Base-by-base conservation (phyloP, 164 flowering plant genomes). In the Aristolochia californica region DNA sequence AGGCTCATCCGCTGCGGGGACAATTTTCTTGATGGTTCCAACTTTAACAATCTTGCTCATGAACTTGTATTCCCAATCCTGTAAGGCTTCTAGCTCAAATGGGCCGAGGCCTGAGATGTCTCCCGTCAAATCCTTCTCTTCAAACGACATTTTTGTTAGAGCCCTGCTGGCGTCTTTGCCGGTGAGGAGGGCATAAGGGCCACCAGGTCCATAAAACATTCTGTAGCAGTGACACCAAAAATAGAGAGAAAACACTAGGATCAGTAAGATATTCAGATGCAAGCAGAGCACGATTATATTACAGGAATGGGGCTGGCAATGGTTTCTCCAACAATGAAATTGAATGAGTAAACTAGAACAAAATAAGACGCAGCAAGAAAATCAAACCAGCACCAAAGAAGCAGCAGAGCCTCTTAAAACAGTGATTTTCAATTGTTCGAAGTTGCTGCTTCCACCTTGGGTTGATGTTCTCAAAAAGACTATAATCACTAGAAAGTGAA, bases 171-270 rank as follows among this genome's bases (percentile, higher is more conserved):
- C 98, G 63, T 93, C 98, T 65, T 84, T 93, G 49, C 97, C 98
- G 0, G 98, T 86, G 61, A 94, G 90, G 58, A 94, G 60, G 13
- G 95, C 96, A 72, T 94, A 94, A 23, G 97, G 97, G 26, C 99
- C 99, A 22, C 99, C 99, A 5, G 99, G 99, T 63, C 99, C 99
- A 62, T 94, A 94, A 63, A 94, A 94, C 87, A 84, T 82, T 74
- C 97, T 94, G 80, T 70, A 75, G 40, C 40, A 34, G 40, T 34
- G 40, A 34, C 7, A 34, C 40, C 50, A 17, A 16, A 47, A 14
- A 17, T n/a, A 20, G 50, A n/a, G n/a, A 47, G 22, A 17, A 47
- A 47, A 13, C 50, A 47, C 5, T 20, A 47, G 18, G 50, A 47
- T 17, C 50, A 17, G 1, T 47, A 1, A 8, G 5, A 5, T 13